Evolutionary conservation across 257 asterid species (phyloP).

Genomic region (Agastache rugosa): DNA sequence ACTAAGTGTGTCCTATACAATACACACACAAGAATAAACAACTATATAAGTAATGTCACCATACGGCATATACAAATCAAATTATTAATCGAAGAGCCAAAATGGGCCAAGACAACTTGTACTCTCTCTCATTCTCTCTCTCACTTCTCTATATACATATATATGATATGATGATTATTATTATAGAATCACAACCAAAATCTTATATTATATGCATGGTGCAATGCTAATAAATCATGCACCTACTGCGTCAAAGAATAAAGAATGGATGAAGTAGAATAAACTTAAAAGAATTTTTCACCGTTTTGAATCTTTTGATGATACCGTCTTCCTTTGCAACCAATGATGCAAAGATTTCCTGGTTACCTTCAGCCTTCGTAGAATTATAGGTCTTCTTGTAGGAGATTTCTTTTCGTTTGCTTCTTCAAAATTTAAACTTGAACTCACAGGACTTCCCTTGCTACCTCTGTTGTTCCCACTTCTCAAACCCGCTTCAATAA

Average conservation of each 20-base stretch:
- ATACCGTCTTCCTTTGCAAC: conserved; percentile 56
- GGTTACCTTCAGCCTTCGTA: conserved; percentile 67
- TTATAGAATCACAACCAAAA: background rate
- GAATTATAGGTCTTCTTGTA: conserved; percentile 73
- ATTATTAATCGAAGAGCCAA: background rate
- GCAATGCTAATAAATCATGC: conserved; percentile 12
- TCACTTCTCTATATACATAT: no score
- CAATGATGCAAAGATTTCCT: conserved; percentile 68
- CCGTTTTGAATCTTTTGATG: conserved; percentile 16
- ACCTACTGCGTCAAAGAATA: conserved; percentile 37
- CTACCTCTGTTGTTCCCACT: conserved; percentile 32
- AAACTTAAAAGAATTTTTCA: conserved; percentile 24
- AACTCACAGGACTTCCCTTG: conserved; percentile 23
- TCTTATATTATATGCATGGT: conserved; percentile 6
- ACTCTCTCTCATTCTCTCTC: background rate
- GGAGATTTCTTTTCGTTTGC: conserved; percentile 45
- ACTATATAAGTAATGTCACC: background rate
- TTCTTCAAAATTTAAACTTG: conserved; percentile 42
- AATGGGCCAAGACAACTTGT: background rate
- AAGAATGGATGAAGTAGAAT: conserved; percentile 35
- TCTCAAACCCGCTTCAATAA: conserved; percentile 49
- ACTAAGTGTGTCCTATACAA: no score
- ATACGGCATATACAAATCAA: background rate
- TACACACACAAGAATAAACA: background rate
- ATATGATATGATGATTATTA: no score